Percentiles rank a stretch among this genome's conserved stretches.
Conservation (phyloP, 768 basidiomycete species). For the Hemileccinum rubropunctum region DNA sequence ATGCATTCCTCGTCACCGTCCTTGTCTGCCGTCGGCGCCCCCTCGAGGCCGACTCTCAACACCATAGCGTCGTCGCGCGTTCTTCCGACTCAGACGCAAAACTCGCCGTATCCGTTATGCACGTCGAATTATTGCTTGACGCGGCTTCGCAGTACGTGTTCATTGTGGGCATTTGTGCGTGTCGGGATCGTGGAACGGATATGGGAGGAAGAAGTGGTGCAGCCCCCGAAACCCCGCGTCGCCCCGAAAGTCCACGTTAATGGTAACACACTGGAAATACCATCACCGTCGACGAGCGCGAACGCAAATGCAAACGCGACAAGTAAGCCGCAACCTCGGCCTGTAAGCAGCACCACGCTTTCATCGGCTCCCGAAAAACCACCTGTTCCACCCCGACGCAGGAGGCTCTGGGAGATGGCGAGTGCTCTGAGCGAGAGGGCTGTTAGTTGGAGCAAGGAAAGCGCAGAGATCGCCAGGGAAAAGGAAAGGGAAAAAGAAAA, state of each 20-base stretch:
- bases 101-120: slow-evolving; percentile 64
- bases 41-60: slow-evolving; percentile 18
- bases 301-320: neutral
- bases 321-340: neutral
- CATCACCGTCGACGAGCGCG: neutral
- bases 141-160: slow-evolving; percentile 83
- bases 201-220: slow-evolving; percentile 76
- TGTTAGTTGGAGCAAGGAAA: slow-evolving; percentile 50
- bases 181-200: slow-evolving; percentile 78
- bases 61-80: slow-evolving; percentile 45
- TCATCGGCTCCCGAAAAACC: slow-evolving; percentile 42
- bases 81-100: slow-evolving; percentile 22
- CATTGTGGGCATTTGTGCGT: slow-evolving; percentile 86
- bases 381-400: slow-evolving; percentile 59
- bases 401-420: slow-evolving; percentile 67
- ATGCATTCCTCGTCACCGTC: slow-evolving; percentile 31
- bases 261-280: slow-evolving; percentile 1
- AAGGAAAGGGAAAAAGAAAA: slow-evolving; percentile 38
- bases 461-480: slow-evolving; percentile 23
- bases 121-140: slow-evolving; percentile 81
- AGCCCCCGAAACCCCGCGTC: slow-evolving; percentile 29
- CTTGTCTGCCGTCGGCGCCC: slow-evolving; percentile 27
- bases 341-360: neutral
- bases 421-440: slow-evolving; percentile 60
- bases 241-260: slow-evolving; percentile 24